Evolutionary conservation across 2,329 filamentous ascomycete genomes (phyloP).

Genomic region (Pseudofabraea citricarpa): DNA sequence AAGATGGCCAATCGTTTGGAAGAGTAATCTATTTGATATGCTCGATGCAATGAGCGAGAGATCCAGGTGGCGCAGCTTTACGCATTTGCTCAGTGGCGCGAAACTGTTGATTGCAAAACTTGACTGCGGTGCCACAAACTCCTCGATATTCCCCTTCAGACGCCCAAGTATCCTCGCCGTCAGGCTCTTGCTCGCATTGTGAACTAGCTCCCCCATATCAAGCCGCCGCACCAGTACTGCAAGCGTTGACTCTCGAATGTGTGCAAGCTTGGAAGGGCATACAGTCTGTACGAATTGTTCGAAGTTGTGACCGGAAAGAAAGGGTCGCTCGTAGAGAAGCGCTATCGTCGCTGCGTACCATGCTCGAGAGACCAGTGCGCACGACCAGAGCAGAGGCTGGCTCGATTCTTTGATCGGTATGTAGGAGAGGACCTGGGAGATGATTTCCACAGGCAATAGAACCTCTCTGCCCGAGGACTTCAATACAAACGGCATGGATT

Average conservation of each 20-base stretch:
- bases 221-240: conserved; percentile 23
- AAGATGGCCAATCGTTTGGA: conserved; percentile 25
- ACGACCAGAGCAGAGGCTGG: conserved; percentile 24
- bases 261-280: conserved; percentile 30
- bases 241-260: conserved; percentile 25
- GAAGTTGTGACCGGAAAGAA: conserved; percentile 25
- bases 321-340: conserved; percentile 22
- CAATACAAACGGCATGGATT: background rate
- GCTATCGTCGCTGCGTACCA: conserved; percentile 25
- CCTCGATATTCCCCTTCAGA: conserved; percentile 26
- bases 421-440: conserved; percentile 24
- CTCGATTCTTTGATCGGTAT: conserved; percentile 15
- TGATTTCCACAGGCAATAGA: conserved; percentile 26
- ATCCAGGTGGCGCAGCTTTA: conserved; percentile 23
- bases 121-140: conserved; percentile 28
- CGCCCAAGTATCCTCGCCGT: conserved; percentile 27
- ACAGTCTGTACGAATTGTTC: conserved; percentile 25
- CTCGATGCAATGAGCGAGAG: conserved; percentile 26
- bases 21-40: conserved; percentile 25
- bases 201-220: conserved; percentile 28
- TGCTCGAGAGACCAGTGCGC: conserved; percentile 23
- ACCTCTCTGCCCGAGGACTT: conserved; percentile 15
- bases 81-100: conserved; percentile 29
- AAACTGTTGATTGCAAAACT: conserved; percentile 29
- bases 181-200: conserved; percentile 24